Evolutionary conservation across 1,284 basidiomycete species (phyloP), one percentile per base, ranked within the genome.

Genomic region (Neotropicomus parvogracilis): DNA sequence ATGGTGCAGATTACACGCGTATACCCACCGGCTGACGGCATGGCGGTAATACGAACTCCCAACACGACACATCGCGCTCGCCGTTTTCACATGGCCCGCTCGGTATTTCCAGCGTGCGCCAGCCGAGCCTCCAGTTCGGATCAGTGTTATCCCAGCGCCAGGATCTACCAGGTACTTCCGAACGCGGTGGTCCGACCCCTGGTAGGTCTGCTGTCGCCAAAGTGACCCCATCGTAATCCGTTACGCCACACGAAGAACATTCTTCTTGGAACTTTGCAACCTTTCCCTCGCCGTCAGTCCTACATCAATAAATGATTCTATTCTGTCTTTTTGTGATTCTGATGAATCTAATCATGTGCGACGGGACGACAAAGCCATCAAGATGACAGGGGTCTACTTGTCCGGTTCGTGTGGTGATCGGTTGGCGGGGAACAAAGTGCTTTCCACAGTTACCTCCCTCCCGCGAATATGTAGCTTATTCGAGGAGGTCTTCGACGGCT

Each of bases 391-490:
- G 27, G 24, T 24, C 7, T 13, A n/a, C n/a, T 45, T 46, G 52
- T 43, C 19, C 8, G 14, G 36, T 52, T 43, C 17, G 38, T n/a
- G n/a, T 6, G 24, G 38, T 34, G 36, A 39, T 31, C 19, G 26
- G 41, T 27, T 44, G 35, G 8, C 14, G 34, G 16, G 35, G 10
- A 14, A 38, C 17, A 40, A 44, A 14, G 26, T 27, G 27, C 12
- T 8, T 12, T 13, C 4, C 27, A 5, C 24, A 17, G 29, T n/a
- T 26, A 13, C 13, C 9, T 11, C 27, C 43, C 46, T 58, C 59
- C 56, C 59, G 56, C 59, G 59, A 58, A 48, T 55, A 57, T 56
- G 20, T 34, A 40, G 31, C 14, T 33, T 41, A 32, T 17, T 51
- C 51, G 59, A 57, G 24, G 24, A 24, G 8, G 38, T 36, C 39